These are phyloP conservation scores for Psidium friedrichsthalianum DNA, from an alignment of 345 rosid species.

Conservation along the genomic window DNA sequence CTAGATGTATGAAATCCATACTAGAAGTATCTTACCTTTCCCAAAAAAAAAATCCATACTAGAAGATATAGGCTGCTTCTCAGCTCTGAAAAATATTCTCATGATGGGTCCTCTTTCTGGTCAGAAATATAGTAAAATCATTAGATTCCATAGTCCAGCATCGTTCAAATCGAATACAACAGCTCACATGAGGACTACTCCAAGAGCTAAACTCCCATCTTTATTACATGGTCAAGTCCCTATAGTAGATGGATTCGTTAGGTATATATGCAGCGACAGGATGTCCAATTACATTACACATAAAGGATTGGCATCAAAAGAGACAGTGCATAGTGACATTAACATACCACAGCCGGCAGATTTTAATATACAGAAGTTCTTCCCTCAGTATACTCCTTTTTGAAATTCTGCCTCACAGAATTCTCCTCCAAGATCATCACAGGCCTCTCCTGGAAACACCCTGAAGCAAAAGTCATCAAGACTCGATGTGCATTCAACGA, in stretches of 20 bases:
- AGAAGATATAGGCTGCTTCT: not conserved
- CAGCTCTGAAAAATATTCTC: not conserved
- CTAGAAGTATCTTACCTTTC: too few species aligned
- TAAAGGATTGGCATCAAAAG: not conserved
- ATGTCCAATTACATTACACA: not conserved
- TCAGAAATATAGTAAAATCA: not conserved
- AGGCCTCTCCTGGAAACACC: conserved; percentile 66
- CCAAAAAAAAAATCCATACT: not conserved
- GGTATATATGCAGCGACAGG: not conserved
- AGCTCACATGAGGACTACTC: not conserved
- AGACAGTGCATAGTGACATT: not conserved
- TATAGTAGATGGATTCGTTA: not conserved
- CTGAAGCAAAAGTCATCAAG: conserved; percentile 18
- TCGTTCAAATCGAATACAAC: not conserved
- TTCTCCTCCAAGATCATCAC: conserved; percentile 93
- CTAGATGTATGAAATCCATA: not conserved
- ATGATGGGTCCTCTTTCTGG: not conserved
- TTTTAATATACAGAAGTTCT: not conserved
- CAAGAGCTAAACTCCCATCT: not conserved
- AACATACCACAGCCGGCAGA: not conserved
- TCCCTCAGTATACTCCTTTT: conserved; percentile 21
- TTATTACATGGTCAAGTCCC: not conserved
- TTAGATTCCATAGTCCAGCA: not conserved
- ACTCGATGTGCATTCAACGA: not conserved
- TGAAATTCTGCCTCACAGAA: conserved; percentile 65